phyloP scores from a whole-genome alignment of 176 grass and related monocot genomes.

The Aegilops tauschii region DNA sequence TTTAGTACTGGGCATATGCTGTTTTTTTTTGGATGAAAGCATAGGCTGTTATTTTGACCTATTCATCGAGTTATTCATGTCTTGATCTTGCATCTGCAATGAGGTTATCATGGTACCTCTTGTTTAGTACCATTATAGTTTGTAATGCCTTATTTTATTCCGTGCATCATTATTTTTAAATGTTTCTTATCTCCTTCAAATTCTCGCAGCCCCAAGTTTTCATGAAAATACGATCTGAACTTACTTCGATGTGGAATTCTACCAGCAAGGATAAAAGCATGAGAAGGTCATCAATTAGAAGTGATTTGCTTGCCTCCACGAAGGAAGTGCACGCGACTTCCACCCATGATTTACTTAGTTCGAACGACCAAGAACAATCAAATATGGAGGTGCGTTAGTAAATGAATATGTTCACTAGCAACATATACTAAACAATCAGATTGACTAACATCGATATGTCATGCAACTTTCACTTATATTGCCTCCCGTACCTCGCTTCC shows the following conservation, averaged over 20 bases:
- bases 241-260: slow-evolving; percentile 91
- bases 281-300: slow-evolving; percentile 71
- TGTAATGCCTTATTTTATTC: slow-evolving; percentile 6
- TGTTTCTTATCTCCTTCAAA: slow-evolving; percentile 14
- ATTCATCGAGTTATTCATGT: slow-evolving; percentile 5
- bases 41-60: slow-evolving; percentile 6
- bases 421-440: neutral
- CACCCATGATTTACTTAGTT: slow-evolving; percentile 42
- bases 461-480: slow-evolving; percentile 8
- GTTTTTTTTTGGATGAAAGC: neutral
- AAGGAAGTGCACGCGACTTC: slow-evolving; percentile 42
- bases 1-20: neutral
- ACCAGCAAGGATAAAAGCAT: slow-evolving; percentile 56
- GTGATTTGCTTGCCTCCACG: slow-evolving; percentile 47
- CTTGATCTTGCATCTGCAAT: slow-evolving; percentile 12
- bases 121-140: slow-evolving; percentile 8
- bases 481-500: neutral
- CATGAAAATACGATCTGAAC: slow-evolving; percentile 76
- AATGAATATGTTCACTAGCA: slow-evolving; percentile 20
- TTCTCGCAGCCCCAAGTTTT: slow-evolving; percentile 70
- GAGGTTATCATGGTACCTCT: neutral
- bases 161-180: slow-evolving; percentile 10
- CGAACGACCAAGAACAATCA: slow-evolving; percentile 52
- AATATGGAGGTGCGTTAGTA: slow-evolving; percentile 61
- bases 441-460: slow-evolving; percentile 27